phyloP scores from a whole-genome alignment of 2,329 filamentous ascomycete genomes.

The Sphaerulina vaccinii region DNA sequence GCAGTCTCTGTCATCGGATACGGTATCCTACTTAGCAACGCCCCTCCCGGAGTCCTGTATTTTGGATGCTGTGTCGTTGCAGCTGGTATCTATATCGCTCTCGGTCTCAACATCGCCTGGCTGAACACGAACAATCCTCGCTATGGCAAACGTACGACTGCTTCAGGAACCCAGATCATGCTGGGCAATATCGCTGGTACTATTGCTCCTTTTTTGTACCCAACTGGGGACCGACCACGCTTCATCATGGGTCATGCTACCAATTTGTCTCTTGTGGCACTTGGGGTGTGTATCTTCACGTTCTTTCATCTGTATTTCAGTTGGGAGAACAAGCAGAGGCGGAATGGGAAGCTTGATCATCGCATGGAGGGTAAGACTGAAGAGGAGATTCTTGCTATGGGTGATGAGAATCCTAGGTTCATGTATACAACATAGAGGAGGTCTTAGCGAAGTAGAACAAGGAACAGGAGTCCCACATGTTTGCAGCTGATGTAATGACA shows the following conservation, averaged over 20 bases:
- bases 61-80: conserved; percentile 77
- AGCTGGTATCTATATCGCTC: conserved; percentile 64
- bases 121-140: conserved; percentile 61
- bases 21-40: conserved; percentile 62
- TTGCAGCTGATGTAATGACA: no score
- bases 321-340: conserved; percentile 40
- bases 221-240: conserved; percentile 44
- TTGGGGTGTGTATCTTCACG: conserved; percentile 42
- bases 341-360: conserved; percentile 42
- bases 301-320: conserved; percentile 41
- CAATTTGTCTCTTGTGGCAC: conserved; percentile 46
- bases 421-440: conserved; percentile 43
- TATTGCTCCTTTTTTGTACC: conserved; percentile 52
- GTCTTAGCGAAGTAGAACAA: no score
- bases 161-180: conserved; percentile 68
- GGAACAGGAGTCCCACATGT: no score
- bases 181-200: conserved; percentile 59
- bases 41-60: conserved; percentile 64
- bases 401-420: conserved; percentile 48
- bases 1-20: conserved; percentile 32
- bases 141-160: conserved; percentile 73
- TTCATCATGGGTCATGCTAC: conserved; percentile 52
- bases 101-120: conserved; percentile 58
- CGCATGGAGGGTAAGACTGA: conserved; percentile 43
- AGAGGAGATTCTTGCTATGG: conserved; percentile 46